A percentile compares a stretch with the other conserved stretches of the same genome.
Conservation (phyloP, 768 basidiomycete species). For the Vararia minispora region DNA sequence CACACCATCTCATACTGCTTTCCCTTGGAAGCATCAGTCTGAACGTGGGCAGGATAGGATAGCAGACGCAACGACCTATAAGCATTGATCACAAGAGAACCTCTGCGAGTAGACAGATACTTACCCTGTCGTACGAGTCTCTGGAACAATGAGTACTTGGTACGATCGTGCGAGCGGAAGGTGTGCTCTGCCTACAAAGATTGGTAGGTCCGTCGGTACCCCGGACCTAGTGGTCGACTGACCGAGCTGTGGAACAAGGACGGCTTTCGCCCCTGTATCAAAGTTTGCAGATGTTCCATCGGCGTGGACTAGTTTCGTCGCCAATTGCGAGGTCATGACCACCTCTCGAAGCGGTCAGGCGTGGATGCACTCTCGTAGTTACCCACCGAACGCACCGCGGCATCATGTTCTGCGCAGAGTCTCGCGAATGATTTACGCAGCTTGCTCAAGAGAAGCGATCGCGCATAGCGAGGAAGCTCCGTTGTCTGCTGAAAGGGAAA, state of each 20-base stretch:
- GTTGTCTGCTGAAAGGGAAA: slow-evolving; percentile 50
- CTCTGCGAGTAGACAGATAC: slow-evolving; percentile 9
- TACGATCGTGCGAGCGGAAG: slow-evolving; percentile 33
- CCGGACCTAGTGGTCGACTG: slow-evolving; percentile 4
- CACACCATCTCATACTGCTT: slow-evolving; percentile 20
- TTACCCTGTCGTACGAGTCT: slow-evolving; percentile 29
- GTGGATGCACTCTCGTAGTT: background rate
- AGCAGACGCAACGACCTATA: slow-evolving; percentile 30
- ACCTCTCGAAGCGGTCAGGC: slow-evolving; percentile 22
- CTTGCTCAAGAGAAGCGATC: slow-evolving; percentile 34
- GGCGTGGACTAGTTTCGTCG: slow-evolving; percentile 52
- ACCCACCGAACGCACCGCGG: slow-evolving; percentile 5
- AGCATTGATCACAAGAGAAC: slow-evolving; percentile 7
- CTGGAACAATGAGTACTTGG: slow-evolving; percentile 32
- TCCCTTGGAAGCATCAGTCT: slow-evolving; percentile 14
- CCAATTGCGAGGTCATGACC: slow-evolving; percentile 56
- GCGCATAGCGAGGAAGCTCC: slow-evolving; percentile 26
- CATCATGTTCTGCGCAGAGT: slow-evolving; percentile 29
- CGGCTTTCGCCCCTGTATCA: slow-evolving; percentile 48
- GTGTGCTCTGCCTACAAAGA: slow-evolving; percentile 23
- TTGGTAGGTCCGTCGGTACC: background rate
- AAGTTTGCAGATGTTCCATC: slow-evolving; percentile 60
- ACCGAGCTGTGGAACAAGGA: slow-evolving; percentile 64
- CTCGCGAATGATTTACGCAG: slow-evolving; percentile 44
- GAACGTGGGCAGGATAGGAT: slow-evolving; percentile 22